phyloP scores from a whole-genome alignment of 495 filamentous ascomycete species.

The Talaromyces stipitatus region DNA sequence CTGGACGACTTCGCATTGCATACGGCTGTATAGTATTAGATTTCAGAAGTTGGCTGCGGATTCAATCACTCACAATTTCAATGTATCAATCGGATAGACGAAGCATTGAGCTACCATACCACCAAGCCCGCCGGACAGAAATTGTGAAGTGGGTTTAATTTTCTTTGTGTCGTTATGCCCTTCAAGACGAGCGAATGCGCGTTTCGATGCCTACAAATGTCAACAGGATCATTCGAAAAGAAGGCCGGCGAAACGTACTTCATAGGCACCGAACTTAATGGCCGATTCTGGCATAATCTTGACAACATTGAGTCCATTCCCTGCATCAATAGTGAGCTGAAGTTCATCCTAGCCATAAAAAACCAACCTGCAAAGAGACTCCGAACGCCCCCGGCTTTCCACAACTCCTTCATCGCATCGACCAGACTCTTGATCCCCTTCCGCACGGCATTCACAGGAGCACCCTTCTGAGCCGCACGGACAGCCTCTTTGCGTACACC shows the following conservation, averaged over 20 bases:
- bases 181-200: constrained; percentile 76
- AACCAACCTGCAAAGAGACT: constrained; percentile 88
- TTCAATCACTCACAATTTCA: constrained; percentile 72
- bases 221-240: constrained; percentile 11
- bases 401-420: constrained; percentile 66
- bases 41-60: not conserved
- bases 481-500: constrained; percentile 50
- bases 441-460: constrained; percentile 56
- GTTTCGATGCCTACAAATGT: constrained; percentile 65
- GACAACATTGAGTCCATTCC: constrained; percentile 91
- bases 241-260: constrained; percentile 36
- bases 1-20: constrained; percentile 89
- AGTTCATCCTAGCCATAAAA: not conserved
- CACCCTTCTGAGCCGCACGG: constrained; percentile 63
- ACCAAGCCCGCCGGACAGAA: constrained; percentile 81
- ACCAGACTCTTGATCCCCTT: constrained; percentile 60
- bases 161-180: constrained; percentile 75
- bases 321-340: constrained; percentile 33
- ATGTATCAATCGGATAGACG: constrained; percentile 92
- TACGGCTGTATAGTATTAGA: constrained; percentile 45
- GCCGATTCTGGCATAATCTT: constrained; percentile 98
- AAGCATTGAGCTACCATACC: constrained; percentile 94
- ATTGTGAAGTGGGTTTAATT: constrained; percentile 77
- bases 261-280: constrained; percentile 94
- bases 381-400: constrained; percentile 78